Conservation (phyloP, 192 early-diverging fungal species). For the Mortierella antarctica region DNA sequence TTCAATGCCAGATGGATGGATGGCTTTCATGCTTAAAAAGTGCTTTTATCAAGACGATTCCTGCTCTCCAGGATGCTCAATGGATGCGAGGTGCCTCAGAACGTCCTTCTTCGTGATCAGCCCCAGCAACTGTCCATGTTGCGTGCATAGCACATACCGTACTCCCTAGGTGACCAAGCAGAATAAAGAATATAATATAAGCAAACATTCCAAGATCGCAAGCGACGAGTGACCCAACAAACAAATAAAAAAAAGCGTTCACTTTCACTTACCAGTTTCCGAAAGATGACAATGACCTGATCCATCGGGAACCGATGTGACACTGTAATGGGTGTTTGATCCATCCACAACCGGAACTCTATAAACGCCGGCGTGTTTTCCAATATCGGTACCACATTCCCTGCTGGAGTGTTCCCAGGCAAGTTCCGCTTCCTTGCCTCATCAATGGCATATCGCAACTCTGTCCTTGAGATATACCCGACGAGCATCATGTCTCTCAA, state of each 20-base stretch:
- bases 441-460: conserved; percentile 63
- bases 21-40: background rate
- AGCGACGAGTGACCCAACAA: background rate
- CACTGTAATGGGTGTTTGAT: conserved; percentile 75
- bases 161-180: conserved; percentile 53
- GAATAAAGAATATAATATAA: background rate
- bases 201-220: background rate
- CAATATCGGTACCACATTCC: conserved; percentile 46
- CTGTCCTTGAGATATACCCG: conserved; percentile 77
- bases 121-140: conserved; percentile 68
- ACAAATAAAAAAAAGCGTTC: background rate
- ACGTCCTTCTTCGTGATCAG: conserved; percentile 82
- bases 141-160: conserved; percentile 68
- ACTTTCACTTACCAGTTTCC: conserved; percentile 61
- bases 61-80: conserved; percentile 46
- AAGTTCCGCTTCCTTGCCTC: conserved; percentile 33
- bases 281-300: conserved; percentile 72
- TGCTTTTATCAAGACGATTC: conserved; percentile 15
- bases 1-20: no score
- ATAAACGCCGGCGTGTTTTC: conserved; percentile 54
- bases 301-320: conserved; percentile 70
- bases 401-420: conserved; percentile 46
- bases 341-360: conserved; percentile 77
- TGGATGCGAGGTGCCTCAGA: conserved; percentile 59
- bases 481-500: conserved; percentile 66